phyloP scores from a whole-genome alignment of 306 rosid species.

The Coriaria nepalensis region DNA sequence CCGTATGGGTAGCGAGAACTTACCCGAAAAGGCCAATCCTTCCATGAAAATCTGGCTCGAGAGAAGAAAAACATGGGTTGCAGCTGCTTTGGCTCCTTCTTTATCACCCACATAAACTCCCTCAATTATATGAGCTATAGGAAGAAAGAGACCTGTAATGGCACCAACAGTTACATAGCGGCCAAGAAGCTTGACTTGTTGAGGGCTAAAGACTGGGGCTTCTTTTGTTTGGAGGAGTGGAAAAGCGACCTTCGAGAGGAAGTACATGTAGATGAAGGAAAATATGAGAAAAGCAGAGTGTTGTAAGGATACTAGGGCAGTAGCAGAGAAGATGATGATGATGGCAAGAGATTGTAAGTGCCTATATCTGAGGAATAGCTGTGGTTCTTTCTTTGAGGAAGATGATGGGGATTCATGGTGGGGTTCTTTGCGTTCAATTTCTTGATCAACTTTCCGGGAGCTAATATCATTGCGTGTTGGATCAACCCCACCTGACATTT shows the following conservation, averaged over 20 bases:
- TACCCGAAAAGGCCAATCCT: slow-evolving; percentile 39
- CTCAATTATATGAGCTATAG: slow-evolving; percentile 54
- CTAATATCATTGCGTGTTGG: too few relatives aligned
- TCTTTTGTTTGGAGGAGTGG: slow-evolving; percentile 31
- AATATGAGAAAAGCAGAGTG: too few relatives aligned
- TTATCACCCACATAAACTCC: slow-evolving; percentile 67
- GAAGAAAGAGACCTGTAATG: slow-evolving; percentile 52
- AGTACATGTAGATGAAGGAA: too few relatives aligned
- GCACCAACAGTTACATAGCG: slow-evolving; percentile 41
- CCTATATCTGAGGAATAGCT: too few relatives aligned
- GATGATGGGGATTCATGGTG: too few relatives aligned
- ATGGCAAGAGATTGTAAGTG: too few relatives aligned
- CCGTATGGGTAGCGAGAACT: slow-evolving; percentile 52
- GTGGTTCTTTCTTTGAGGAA: too few relatives aligned
- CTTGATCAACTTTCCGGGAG: too few relatives aligned
- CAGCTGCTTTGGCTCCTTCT: slow-evolving; percentile 70
- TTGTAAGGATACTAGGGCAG: too few relatives aligned
- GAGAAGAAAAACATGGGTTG: slow-evolving; percentile 75
- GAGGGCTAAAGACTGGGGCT: slow-evolving; percentile 26
- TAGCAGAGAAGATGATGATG: too few relatives aligned
- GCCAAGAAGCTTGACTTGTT: slow-evolving; percentile 32
- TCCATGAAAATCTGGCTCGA: slow-evolving; percentile 88
- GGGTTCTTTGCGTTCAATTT: too few relatives aligned
- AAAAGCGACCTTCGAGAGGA: slow-evolving; percentile 50
- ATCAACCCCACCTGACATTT: too few relatives aligned